These are phyloP conservation scores for Rutstroemia sp. DNA, from an alignment of 2,329 filamentous ascomycete species.

Conservation along the genomic window DNA sequence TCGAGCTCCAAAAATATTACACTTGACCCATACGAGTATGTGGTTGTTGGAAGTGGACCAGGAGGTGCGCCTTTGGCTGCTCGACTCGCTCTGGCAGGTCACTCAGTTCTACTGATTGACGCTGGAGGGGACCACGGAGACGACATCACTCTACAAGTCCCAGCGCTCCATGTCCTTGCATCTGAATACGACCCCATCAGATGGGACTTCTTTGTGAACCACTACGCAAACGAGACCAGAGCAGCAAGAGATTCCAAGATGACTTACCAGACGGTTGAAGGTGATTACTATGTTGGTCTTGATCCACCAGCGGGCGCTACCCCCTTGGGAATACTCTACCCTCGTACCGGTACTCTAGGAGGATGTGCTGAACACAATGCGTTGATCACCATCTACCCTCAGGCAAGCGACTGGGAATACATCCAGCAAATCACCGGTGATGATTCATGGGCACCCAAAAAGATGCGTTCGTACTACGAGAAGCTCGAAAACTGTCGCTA, in stretches of 20 bases:
- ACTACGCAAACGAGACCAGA: constrained; percentile 13
- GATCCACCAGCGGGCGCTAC: constrained; percentile 20
- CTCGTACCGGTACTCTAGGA: constrained; percentile 27
- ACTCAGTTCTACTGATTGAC: constrained; percentile 45
- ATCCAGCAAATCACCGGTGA: constrained; percentile 21
- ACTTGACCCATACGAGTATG: constrained; percentile 35
- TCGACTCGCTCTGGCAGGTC: constrained; percentile 42
- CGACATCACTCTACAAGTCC: constrained; percentile 15
- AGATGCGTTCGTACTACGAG: constrained; percentile 37
- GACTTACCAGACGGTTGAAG: constrained; percentile 32
- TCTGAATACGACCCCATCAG: neutral
- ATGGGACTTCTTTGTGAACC: constrained; percentile 40
- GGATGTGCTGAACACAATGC: constrained; percentile 23
- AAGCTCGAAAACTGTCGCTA: constrained; percentile 38
- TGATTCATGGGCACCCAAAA: constrained; percentile 23
- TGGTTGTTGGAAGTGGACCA: constrained; percentile 47
- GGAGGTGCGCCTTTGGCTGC: constrained; percentile 44
- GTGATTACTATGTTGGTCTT: constrained; percentile 19
- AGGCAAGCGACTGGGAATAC: constrained; percentile 19
- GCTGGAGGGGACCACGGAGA: constrained; percentile 44
- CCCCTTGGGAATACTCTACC: constrained; percentile 26
- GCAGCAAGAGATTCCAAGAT: constrained; percentile 15
- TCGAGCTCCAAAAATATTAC: neutral
- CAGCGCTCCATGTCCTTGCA: neutral
- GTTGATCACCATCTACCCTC: constrained; percentile 15